phyloP scores from a whole-genome alignment of 2,329 filamentous ascomycete species.

The Penicillium brevicompactum region DNA sequence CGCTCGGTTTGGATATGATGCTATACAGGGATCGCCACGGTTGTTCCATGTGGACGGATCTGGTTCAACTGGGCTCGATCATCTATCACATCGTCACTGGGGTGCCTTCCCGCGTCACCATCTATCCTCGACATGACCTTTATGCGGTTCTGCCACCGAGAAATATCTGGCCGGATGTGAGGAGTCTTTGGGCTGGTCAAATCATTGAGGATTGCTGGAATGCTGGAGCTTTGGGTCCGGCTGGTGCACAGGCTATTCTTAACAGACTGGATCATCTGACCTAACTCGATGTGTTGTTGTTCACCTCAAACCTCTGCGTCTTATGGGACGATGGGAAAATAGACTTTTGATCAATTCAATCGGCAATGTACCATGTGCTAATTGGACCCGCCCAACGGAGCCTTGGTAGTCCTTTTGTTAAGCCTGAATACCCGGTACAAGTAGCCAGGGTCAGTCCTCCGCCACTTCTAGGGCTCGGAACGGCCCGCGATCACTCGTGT shows the following conservation, averaged over 20 bases:
- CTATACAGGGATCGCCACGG: neutral
- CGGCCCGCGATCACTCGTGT: too few species aligned
- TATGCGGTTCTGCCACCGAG: neutral
- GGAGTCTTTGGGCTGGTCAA: neutral
- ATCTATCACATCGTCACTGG: neutral
- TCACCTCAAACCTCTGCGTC: too few species aligned
- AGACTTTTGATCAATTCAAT: too few species aligned
- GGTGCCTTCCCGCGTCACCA: neutral
- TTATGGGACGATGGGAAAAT: too few species aligned
- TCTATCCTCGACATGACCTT: neutral
- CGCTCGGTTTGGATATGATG: neutral
- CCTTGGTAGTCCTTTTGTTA: too few species aligned
- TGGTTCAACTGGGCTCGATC: neutral
- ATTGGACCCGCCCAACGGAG: too few species aligned
- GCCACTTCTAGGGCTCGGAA: too few species aligned
- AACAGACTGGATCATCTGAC: neutral
- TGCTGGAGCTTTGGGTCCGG: neutral
- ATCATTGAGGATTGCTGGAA: constrained; percentile 1
- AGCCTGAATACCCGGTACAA: too few species aligned
- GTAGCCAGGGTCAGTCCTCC: too few species aligned
- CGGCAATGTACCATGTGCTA: too few species aligned
- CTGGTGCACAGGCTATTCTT: neutral
- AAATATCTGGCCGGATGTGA: neutral
- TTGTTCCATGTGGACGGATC: constrained; percentile 2
- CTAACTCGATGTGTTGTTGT: too few species aligned